Evolutionary conservation across 2,329 filamentous ascomycete genomes (phyloP).

Genomic region (Arthrobotrys entomopaga): DNA sequence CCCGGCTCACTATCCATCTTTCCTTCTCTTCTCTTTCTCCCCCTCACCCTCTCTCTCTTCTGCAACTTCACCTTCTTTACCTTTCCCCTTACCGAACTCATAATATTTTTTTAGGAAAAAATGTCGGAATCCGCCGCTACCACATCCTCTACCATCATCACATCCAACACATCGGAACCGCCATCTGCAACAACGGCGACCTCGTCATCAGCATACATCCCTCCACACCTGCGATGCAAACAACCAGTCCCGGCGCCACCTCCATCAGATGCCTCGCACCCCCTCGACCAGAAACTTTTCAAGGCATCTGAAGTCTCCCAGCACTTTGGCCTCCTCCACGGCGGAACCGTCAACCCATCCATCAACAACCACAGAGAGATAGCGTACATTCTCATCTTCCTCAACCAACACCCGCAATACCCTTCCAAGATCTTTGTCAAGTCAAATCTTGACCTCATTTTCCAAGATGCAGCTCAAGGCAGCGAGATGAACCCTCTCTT

Average conservation of each 20-base stretch:
- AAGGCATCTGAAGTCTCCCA: conserved; percentile 50
- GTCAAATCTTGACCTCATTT: conserved; percentile 56
- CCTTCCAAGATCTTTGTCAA: conserved; percentile 58
- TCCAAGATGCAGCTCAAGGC: conserved; percentile 30
- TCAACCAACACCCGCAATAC: conserved; percentile 57
- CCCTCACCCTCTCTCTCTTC: conserved; percentile 1
- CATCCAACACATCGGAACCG: background rate
- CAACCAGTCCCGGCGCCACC: conserved; percentile 8
- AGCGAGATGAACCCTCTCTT: conserved; percentile 31
- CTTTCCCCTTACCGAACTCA: background rate
- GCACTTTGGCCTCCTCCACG: conserved; percentile 56
- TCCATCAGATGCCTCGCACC: background rate
- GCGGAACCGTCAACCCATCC: conserved; percentile 56
- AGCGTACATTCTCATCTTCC: conserved; percentile 57
- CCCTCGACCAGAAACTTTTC: conserved; percentile 17
- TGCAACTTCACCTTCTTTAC: background rate
- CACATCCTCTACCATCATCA: background rate
- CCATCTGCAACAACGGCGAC: conserved; percentile 1
- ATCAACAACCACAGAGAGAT: conserved; percentile 57
- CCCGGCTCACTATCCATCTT: background rate
- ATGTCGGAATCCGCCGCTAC: conserved; percentile 26
- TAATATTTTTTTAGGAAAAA: background rate
- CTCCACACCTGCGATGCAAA: conserved; percentile 37
- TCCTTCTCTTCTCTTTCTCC: background rate
- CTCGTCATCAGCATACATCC: conserved; percentile 27